Evolutionary conservation across 2,329 filamentous ascomycete genomes (phyloP), one percentile per base, ranked within the genome.

Genomic region (Aspergillus awamori): DNA sequence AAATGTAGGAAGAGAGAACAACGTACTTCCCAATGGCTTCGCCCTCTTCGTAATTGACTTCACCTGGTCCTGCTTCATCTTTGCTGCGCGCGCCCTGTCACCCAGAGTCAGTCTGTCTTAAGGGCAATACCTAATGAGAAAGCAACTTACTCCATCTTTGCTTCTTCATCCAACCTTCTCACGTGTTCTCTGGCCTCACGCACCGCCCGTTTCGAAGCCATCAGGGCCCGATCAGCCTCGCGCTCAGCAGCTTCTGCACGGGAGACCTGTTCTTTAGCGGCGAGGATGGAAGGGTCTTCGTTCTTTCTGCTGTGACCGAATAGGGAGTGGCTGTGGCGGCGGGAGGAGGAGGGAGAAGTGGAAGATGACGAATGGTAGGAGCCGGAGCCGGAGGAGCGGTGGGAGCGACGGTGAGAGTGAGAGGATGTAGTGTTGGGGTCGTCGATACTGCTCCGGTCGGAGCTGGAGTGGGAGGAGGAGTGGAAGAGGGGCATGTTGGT

Each of bases 1-100:
- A 3, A 7, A n/a, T 5, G 1, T n/a, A 48, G 28, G 13, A 30
- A 1, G 26, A 49, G 17, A n/a, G 2, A 26, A 45, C 33, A 15
- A 86, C 85, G 79, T 81, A 89, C 87, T 85, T 59, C 88, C 88
- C 61, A 90, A 83, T n/a, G 84, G 82, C 75, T 87, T 87, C n/a
- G 86, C 87, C 56, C 87, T 81, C 84, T 89, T 90, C 5, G 85
- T 87, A 30, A 90, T 83, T 69, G 86, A 84, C 67, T 80, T 82
- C 1, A 87, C 88, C 70, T 90, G 85, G 56, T 82, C 80, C 75
- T 88, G 83, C 83, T 91, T 90, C 55, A 90, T 84, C 82, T 86
- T 88, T 1, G 88, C 88, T 45, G 83, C 74, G 22, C 87, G 79
- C 2, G 87, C 85, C 70, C 71, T 75, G 20, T 4, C 5, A 6